Percentiles rank a stretch among this genome's conserved stretches.
Evolutionary conservation across 164 flowering plant species (phyloP).

Genomic region (Taxillus chinensis): DNA sequence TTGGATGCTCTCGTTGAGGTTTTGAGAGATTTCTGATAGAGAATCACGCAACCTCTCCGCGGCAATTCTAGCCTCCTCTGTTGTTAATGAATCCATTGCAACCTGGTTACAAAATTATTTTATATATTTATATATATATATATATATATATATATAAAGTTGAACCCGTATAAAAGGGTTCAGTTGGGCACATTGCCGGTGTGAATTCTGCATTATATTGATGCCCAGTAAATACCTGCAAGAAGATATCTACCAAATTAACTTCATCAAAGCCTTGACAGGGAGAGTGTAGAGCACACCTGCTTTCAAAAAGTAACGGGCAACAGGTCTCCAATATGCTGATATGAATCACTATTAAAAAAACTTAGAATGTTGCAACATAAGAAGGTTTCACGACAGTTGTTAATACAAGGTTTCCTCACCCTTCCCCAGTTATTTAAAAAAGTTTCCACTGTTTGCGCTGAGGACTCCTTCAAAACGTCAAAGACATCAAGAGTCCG

Average conservation of each 20-base stretch:
- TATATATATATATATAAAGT: too few species aligned
- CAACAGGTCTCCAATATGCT: too few species aligned
- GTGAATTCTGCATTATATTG: conserved; percentile 96
- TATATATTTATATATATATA: too few species aligned
- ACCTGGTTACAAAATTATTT: conserved; percentile 18
- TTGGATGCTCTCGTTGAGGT: conserved; percentile 38
- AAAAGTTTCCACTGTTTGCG: too few species aligned
- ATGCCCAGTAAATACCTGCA: conserved; percentile 58
- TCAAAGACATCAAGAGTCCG: too few species aligned
- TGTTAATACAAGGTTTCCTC: too few species aligned
- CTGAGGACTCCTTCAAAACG: too few species aligned
- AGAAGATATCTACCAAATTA: background rate
- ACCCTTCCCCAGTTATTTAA: too few species aligned
- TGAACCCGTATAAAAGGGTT: too few species aligned
- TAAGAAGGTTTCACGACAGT: too few species aligned
- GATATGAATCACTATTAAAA: too few species aligned
- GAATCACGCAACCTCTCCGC: conserved; percentile 41
- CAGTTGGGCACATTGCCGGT: conserved; percentile 90
- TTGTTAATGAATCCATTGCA: conserved; percentile 40
- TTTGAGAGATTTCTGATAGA: conserved; percentile 37
- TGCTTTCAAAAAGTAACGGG: background rate
- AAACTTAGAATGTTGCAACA: too few species aligned
- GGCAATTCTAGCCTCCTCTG: conserved; percentile 39
- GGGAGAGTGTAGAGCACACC: background rate
- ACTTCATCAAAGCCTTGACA: background rate